phyloP scores from a whole-genome alignment of 805 yeast genomes.

The Yamadazyma nakazawae region DNA sequence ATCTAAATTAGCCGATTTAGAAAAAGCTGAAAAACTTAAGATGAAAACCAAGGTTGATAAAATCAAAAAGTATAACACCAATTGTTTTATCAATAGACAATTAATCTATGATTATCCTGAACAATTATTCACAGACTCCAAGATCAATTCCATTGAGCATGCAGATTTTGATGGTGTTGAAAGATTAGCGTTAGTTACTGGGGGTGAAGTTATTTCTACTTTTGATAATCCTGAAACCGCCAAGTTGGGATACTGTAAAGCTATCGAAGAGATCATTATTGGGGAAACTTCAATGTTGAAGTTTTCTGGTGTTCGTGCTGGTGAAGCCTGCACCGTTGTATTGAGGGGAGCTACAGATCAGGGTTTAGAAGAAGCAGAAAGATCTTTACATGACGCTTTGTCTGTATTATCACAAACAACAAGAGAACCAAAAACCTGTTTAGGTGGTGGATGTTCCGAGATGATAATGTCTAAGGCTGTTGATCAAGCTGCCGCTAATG shows the following conservation, averaged over 20 bases:
- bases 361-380: constrained; percentile 46
- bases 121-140: constrained; percentile 83
- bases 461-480: constrained; percentile 96
- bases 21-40: constrained; percentile 89
- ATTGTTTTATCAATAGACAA: constrained; percentile 93
- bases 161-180: constrained; percentile 99
- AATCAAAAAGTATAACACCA: constrained; percentile 81
- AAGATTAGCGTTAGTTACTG: constrained; percentile 92
- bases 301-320: constrained; percentile 93
- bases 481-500: constrained; percentile 86
- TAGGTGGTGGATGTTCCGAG: constrained; percentile 91
- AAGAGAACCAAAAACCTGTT: constrained; percentile 82
- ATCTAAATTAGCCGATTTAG: constrained; percentile 87
- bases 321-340: constrained; percentile 94
- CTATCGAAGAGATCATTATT: constrained; percentile 85
- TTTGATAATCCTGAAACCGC: constrained; percentile 89
- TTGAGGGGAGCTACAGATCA: constrained; percentile 59
- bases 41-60: constrained; percentile 88
- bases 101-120: constrained; percentile 98
- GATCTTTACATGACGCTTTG: constrained; percentile 83
- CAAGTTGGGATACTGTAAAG: constrained; percentile 81
- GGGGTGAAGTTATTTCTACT: constrained; percentile 97
- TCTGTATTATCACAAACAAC: constrained; percentile 95
- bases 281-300: constrained; percentile 90
- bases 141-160: constrained; percentile 91